Evolutionary conservation across 805 yeast species (phyloP).

Genomic region (Saccharomyces jurei): DNA sequence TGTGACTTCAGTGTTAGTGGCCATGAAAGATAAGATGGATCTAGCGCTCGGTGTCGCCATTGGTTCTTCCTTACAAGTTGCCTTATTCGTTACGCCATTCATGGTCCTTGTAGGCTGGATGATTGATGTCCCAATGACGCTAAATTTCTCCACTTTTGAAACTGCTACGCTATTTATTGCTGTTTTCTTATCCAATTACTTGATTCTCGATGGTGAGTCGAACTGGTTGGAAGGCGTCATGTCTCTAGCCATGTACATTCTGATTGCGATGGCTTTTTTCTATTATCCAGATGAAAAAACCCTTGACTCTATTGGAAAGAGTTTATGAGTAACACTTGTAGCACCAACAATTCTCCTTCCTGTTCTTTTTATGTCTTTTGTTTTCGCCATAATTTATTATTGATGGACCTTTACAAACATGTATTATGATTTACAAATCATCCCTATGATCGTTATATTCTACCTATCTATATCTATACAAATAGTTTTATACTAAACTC

Average conservation of each 20-base stretch:
- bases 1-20: conserved; percentile 92
- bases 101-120: conserved; percentile 93
- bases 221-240: conserved; percentile 97
- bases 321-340: neutral
- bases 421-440: neutral
- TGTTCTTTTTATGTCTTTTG: neutral
- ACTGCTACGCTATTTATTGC: conserved; percentile 86
- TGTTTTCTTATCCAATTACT: conserved; percentile 78
- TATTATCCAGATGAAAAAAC: conserved; percentile 60
- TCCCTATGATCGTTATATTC: neutral
- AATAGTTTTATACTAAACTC: neutral
- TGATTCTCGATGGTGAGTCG: conserved; percentile 87
- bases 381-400: neutral
- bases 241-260: conserved; percentile 77
- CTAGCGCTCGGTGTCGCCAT: conserved; percentile 94
- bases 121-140: conserved; percentile 83
- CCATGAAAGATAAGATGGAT: conserved; percentile 94
- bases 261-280: conserved; percentile 84
- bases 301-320: conserved; percentile 1
- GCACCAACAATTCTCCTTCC: neutral
- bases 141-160: conserved; percentile 87
- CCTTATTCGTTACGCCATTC: conserved; percentile 90
- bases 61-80: conserved; percentile 92
- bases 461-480: neutral
- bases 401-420: neutral